Conservation (phyloP, 305 asterid genomes). For the Galium porrigens region DNA sequence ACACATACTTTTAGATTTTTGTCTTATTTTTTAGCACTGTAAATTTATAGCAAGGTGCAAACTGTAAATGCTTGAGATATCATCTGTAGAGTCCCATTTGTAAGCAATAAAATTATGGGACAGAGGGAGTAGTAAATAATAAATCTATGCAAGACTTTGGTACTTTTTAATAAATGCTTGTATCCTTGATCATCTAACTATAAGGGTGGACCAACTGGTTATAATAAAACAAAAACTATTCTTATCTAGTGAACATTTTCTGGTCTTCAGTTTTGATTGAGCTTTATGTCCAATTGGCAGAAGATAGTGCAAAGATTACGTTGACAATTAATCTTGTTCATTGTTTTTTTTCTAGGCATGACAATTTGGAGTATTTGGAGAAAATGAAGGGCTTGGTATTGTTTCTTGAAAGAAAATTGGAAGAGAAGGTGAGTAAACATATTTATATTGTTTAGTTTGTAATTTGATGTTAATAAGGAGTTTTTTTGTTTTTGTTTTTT, state of each 20-base stretch:
- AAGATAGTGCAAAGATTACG: not conserved
- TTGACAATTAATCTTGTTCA: slow-evolving; percentile 1
- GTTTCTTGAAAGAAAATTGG: slow-evolving; percentile 75
- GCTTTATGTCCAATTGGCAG: not conserved
- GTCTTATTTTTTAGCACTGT: not conserved
- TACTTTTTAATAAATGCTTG: too few relatives aligned
- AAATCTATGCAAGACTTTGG: too few relatives aligned
- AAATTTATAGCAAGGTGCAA: not conserved
- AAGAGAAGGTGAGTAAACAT: slow-evolving; percentile 48
- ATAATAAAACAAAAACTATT: not conserved
- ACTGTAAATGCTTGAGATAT: not conserved
- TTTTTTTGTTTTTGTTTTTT: not conserved
- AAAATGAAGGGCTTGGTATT: slow-evolving; percentile 84
- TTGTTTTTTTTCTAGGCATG: slow-evolving; percentile 53
- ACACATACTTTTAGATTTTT: not conserved
- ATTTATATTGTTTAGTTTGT: not conserved
- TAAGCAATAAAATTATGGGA: too few relatives aligned
- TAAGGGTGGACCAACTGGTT: too few relatives aligned
- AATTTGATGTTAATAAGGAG: not conserved
- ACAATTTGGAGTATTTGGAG: slow-evolving; percentile 81
- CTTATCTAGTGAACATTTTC: not conserved
- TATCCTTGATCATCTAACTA: too few relatives aligned
- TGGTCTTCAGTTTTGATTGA: not conserved
- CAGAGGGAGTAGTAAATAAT: too few relatives aligned
- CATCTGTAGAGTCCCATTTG: too few relatives aligned